Percentiles rank a stretch among this genome's conserved stretches.
Evolutionary conservation across 768 basidiomycete genomes (phyloP).

Genomic region (Leccinellum albellum): DNA sequence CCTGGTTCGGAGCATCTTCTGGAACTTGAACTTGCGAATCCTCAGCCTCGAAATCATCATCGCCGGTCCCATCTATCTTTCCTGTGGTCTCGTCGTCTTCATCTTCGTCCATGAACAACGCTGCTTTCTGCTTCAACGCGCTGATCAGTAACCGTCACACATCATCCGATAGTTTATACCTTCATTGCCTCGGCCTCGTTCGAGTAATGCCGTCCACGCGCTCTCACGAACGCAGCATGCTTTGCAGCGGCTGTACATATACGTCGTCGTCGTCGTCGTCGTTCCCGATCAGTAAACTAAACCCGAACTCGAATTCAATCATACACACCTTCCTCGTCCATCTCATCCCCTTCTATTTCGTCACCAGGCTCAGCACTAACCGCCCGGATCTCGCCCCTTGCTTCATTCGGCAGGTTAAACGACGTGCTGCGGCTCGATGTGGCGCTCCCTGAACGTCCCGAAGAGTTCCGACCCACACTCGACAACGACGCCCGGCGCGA

Average conservation of each 20-base stretch:
- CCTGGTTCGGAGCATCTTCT: background rate
- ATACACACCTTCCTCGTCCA: conserved; percentile 80
- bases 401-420: conserved; percentile 74
- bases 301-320: background rate
- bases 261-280: background rate
- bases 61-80: background rate
- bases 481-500: conserved; percentile 75
- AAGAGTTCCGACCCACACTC: conserved; percentile 49
- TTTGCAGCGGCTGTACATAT: conserved; percentile 64
- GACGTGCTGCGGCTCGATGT: conserved; percentile 78
- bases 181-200: conserved; percentile 94
- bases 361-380: conserved; percentile 40
- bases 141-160: background rate
- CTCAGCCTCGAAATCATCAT: background rate
- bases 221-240: conserved; percentile 77
- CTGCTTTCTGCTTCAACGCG: conserved; percentile 50
- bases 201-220: conserved; percentile 81
- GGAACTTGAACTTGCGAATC: background rate
- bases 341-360: conserved; percentile 72
- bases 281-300: background rate
- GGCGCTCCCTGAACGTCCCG: conserved; percentile 58
- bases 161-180: conserved; percentile 37
- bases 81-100: conserved; percentile 32
- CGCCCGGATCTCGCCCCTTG: conserved; percentile 54
- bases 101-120: conserved; percentile 61